Evolutionary conservation across 2,329 filamentous ascomycete species (phyloP), one percentile per base, ranked within the genome.

Genomic region (Penicillium corylophilum): DNA sequence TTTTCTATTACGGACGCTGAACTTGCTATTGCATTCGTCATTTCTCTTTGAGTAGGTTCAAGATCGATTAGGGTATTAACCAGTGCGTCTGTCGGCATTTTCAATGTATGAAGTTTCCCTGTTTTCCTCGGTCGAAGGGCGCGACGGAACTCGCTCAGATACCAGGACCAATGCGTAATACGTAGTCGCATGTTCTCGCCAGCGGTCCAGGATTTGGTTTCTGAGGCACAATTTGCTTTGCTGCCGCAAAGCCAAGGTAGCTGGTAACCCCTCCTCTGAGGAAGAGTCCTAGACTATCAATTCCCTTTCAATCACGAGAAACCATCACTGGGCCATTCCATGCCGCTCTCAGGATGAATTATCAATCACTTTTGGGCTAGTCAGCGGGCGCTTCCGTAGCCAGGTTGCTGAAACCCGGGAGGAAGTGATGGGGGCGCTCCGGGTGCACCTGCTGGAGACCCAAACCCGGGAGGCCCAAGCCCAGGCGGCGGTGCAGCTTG

Each of bases 381-480:
- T 74, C 66, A 74, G 43, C 71, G 70, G 36, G 64, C 69, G 18
- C 66, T 60, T 24, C 69, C 69, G 60, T 72, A 74, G 8, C 70
- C 68, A 20, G 66, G 59, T 52, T 69, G 72, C 52, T 76, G 74
- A 46, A 77, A 76, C 13, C 74, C 74, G 20, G 72, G 73, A 20
- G 74, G 74, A 44, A 75, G 54, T 35, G 70, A 67, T 22, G 68
- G 69, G 2, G 69, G 68, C 5, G 64, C 61, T 7, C 59, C 66
- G 18, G 64, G 50, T 33, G 62, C 57, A 13, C 64, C 65, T 38
- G 59, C 53, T 24, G 67, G 64, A 16, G 70, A 63, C 5, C 69
- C 74, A 63, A 79, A 81, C 1, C 78, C 78, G 44, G 78, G 75
- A 20, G 79, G 76, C 28, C 64, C 75, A 64, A 82, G 82, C 1